phyloP scores from a whole-genome alignment of 495 filamentous ascomycete genomes.

The Penicillium crystallinum region DNA sequence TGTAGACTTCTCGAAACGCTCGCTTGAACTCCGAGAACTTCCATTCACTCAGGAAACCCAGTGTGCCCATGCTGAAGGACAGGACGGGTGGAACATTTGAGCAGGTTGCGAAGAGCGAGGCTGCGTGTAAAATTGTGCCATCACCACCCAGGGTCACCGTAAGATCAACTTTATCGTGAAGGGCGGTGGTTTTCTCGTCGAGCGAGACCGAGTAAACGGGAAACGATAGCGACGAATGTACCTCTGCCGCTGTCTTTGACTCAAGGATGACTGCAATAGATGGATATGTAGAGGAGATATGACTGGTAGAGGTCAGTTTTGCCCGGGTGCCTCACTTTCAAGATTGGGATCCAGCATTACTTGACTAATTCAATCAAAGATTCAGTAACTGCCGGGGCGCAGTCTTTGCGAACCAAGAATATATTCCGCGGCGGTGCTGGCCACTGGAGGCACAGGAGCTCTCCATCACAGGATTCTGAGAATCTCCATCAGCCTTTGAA shows the following conservation, averaged over 20 bases:
- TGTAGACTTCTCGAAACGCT: constrained; percentile 88
- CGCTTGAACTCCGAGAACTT: constrained; percentile 86
- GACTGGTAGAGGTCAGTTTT: constrained; percentile 36
- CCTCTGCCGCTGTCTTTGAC: constrained; percentile 60
- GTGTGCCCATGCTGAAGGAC: constrained; percentile 91
- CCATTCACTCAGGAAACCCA: constrained; percentile 96
- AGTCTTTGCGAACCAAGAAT: constrained; percentile 81
- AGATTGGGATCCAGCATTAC: constrained; percentile 22
- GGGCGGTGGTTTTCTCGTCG: constrained; percentile 32
- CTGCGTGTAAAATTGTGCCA: constrained; percentile 88
- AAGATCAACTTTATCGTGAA: constrained; percentile 73
- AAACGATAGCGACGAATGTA: constrained; percentile 70
- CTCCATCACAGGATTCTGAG: constrained; percentile 49
- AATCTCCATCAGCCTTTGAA: neutral
- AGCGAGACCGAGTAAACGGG: constrained; percentile 60
- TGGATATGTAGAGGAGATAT: constrained; percentile 76
- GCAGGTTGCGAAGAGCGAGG: constrained; percentile 83
- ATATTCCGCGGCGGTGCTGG: constrained; percentile 84
- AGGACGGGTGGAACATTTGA: constrained; percentile 83
- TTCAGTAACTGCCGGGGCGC: constrained; percentile 61
- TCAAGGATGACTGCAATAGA: constrained; percentile 79
- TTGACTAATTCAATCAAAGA: constrained; percentile 75
- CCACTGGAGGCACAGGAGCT: constrained; percentile 82
- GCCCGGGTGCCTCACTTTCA: neutral
- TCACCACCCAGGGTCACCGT: constrained; percentile 89